Percentiles rank a stretch among this genome's conserved stretches.
phyloP scores from a whole-genome alignment of 148 eudicot genomes.

The Persicaria tinctoria region DNA sequence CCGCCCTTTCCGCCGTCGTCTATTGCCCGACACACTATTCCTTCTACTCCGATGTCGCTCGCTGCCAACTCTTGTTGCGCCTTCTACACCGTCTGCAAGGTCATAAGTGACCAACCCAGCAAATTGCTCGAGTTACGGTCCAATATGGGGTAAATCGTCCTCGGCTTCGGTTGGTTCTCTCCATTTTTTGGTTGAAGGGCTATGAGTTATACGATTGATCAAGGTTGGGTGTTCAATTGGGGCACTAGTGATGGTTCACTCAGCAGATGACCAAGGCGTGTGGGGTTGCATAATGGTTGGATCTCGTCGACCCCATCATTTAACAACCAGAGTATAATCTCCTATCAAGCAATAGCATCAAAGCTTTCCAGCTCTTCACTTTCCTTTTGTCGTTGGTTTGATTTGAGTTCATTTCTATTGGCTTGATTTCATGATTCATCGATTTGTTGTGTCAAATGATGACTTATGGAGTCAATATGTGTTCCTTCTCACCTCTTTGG shows the following conservation, averaged over 20 bases:
- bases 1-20: constrained; percentile 54
- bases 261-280: constrained; percentile 98
- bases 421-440: neutral
- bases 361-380: constrained; percentile 32
- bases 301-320: constrained; percentile 75
- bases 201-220: constrained; percentile 83
- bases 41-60: constrained; percentile 36
- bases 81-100: constrained; percentile 57
- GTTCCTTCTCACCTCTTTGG: too few species aligned
- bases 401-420: neutral
- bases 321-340: constrained; percentile 97
- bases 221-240: constrained; percentile 80
- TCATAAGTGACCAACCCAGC: constrained; percentile 38
- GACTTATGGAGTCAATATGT: neutral
- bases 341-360: constrained; percentile 69
- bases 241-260: constrained; percentile 99
- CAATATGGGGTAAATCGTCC: constrained; percentile 35
- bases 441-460: neutral
- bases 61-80: constrained; percentile 44
- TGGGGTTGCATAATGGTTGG: constrained; percentile 64
- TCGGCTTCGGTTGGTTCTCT: constrained; percentile 37
- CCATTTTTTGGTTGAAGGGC: constrained; percentile 34
- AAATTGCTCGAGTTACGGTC: constrained; percentile 39
- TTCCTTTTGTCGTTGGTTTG: neutral
- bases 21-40: constrained; percentile 52